Evolutionary conservation across 768 basidiomycete species (phyloP).

Genomic region (Termitomyces eurrhizus): DNA sequence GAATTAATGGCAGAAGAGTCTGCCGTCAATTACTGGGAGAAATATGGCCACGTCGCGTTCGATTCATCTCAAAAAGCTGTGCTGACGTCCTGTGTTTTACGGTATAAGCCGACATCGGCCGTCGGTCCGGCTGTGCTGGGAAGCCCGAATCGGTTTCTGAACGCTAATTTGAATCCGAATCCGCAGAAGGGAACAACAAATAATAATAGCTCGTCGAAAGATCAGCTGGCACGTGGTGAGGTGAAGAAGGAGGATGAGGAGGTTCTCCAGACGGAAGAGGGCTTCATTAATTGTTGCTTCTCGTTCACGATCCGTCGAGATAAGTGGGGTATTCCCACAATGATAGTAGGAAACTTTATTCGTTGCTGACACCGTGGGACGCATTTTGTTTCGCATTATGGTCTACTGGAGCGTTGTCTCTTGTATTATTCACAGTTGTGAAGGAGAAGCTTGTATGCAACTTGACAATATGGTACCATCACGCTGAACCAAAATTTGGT

Average conservation of each 20-base stretch:
- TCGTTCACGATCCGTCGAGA: constrained; percentile 87
- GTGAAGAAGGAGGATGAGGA: constrained; percentile 24
- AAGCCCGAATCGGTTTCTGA: constrained; percentile 4
- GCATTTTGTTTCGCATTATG: neutral
- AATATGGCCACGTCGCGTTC: constrained; percentile 93
- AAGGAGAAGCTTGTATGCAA: no score
- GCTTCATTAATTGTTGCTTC: constrained; percentile 83
- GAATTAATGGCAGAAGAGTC: constrained; percentile 98
- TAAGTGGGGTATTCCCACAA: constrained; percentile 82
- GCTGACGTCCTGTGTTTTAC: constrained; percentile 85
- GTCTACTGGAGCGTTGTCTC: neutral
- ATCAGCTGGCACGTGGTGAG: constrained; percentile 10
- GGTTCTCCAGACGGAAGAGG: constrained; percentile 50
- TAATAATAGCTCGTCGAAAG: neutral
- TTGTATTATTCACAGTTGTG: neutral
- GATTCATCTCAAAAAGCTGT: constrained; percentile 92
- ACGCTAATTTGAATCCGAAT: constrained; percentile 6
- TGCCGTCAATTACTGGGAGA: constrained; percentile 98
- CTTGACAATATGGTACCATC: no score
- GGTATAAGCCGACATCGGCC: constrained; percentile 59
- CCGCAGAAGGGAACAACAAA: constrained; percentile 7
- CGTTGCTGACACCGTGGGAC: constrained; percentile 39
- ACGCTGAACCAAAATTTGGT: no score
- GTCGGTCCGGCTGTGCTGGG: neutral
- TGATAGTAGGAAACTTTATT: constrained; percentile 91